Evolutionary conservation across 2,329 filamentous ascomycete genomes (phyloP).

Genomic region (Magnaporthales sp.): DNA sequence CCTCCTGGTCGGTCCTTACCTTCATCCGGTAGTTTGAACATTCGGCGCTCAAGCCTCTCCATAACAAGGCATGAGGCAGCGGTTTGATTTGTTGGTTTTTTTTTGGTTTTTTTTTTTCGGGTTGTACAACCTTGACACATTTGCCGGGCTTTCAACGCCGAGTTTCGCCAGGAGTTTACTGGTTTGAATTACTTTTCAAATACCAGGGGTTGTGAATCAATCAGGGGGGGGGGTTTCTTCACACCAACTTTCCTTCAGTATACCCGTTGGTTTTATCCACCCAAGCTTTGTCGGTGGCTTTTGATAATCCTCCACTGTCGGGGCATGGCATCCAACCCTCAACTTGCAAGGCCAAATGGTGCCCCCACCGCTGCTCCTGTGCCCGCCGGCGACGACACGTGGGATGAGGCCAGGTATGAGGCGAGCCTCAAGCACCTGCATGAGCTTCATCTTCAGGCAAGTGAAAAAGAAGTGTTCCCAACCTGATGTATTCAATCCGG

Average conservation of each 20-base stretch:
- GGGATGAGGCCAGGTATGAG: conserved; percentile 41
- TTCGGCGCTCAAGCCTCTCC: background rate
- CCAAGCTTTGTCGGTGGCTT: background rate
- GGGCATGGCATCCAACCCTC: conserved; percentile 9
- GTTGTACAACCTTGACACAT: background rate
- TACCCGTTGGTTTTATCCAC: background rate
- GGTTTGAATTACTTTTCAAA: background rate
- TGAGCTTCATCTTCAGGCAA: conserved; percentile 46
- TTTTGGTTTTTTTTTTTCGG: background rate
- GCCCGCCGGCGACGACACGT: conserved; percentile 18
- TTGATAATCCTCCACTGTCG: background rate
- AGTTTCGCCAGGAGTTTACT: background rate
- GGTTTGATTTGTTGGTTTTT: background rate
- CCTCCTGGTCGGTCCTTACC: background rate
- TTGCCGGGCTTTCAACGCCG: background rate
- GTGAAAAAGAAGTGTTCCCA: conserved; percentile 1
- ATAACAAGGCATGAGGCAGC: background rate
- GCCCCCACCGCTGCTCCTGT: conserved; percentile 3
- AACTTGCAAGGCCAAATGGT: background rate
- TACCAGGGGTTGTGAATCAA: background rate
- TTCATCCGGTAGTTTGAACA: background rate
- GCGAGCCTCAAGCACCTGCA: conserved; percentile 41
- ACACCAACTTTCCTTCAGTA: background rate
- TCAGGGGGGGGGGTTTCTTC: background rate
- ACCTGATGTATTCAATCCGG: background rate